Evolutionary conservation across 2,329 filamentous ascomycete species (phyloP).

Genomic region (Chrysoporthe austroafricana): DNA sequence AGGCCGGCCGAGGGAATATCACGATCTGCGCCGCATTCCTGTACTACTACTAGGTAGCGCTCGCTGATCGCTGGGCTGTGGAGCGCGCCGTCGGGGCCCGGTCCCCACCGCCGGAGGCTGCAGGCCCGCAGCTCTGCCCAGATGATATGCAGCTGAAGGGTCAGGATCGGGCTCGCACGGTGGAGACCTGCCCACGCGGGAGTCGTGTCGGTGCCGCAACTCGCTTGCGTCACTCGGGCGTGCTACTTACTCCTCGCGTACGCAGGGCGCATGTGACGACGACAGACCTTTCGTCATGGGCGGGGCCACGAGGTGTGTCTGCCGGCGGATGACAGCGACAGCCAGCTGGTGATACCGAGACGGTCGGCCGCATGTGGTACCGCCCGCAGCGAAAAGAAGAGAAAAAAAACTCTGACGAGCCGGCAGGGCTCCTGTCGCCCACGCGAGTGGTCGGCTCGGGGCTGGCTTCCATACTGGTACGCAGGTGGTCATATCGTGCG

Average conservation of each 20-base stretch:
- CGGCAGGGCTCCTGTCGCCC: too few species aligned
- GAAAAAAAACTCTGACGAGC: too few species aligned
- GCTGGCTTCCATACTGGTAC: background rate
- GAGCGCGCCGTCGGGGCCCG: background rate
- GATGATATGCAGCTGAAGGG: constrained; percentile 4
- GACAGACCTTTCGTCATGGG: too few species aligned
- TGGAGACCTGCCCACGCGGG: background rate
- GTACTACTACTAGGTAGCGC: background rate
- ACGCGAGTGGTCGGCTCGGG: too few species aligned
- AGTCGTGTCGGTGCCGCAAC: too few species aligned
- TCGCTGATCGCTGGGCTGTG: background rate
- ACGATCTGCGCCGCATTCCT: background rate
- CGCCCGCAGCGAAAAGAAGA: too few species aligned
- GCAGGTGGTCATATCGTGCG: background rate
- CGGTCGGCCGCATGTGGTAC: too few species aligned
- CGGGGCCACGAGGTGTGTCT: too few species aligned
- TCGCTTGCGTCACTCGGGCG: background rate
- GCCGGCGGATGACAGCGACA: too few species aligned
- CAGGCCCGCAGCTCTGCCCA: background rate
- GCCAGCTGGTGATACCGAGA: too few species aligned
- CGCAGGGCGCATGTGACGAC: too few species aligned
- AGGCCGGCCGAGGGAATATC: background rate
- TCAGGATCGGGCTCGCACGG: background rate
- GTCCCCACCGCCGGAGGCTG: background rate
- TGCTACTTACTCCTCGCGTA: too few species aligned